phyloP scores from a whole-genome alignment of 164 flowering plant genomes.

The Berberis thunbergii region DNA sequence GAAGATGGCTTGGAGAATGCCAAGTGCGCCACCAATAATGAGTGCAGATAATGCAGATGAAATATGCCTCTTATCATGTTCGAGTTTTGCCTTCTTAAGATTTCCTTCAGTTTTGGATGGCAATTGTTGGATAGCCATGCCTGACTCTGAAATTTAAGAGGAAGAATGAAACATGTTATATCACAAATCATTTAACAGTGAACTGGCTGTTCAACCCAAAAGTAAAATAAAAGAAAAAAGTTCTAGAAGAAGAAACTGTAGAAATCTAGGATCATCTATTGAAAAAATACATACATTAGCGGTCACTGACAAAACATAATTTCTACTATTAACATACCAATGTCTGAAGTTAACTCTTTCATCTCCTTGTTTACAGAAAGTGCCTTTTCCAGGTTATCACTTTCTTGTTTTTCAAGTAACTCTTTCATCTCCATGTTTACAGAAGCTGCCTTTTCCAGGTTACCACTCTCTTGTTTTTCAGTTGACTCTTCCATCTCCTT shows the following conservation, averaged over 20 bases:
- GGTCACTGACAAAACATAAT: too few relatives aligned
- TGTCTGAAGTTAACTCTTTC: constrained; percentile 21
- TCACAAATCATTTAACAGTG: too few relatives aligned
- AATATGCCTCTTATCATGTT: constrained; percentile 29
- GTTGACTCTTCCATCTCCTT: constrained; percentile 30
- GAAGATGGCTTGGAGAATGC: constrained; percentile 45
- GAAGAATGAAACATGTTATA: too few relatives aligned
- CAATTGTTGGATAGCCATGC: constrained; percentile 4
- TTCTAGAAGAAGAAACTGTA: too few relatives aligned
- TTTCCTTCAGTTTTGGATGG: constrained; percentile 6
- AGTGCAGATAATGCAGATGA: constrained; percentile 70
- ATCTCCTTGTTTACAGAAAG: constrained; percentile 19
- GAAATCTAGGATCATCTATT: too few relatives aligned
- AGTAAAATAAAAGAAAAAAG: too few relatives aligned
- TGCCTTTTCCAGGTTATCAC: constrained; percentile 12
- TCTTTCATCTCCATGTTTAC: constrained; percentile 22
- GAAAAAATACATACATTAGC: too few relatives aligned
- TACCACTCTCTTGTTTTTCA: background rate
- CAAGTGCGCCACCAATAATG: constrained; percentile 47
- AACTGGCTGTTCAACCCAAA: too few relatives aligned
- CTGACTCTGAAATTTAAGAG: constrained; percentile 17
- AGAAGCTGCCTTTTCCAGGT: constrained; percentile 12
- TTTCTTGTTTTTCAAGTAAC: too few relatives aligned
- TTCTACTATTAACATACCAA: constrained; percentile 17
- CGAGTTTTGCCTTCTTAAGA: constrained; percentile 13